phyloP scores from a whole-genome alignment of 83 land plant species.

The Picea mariana region DNA sequence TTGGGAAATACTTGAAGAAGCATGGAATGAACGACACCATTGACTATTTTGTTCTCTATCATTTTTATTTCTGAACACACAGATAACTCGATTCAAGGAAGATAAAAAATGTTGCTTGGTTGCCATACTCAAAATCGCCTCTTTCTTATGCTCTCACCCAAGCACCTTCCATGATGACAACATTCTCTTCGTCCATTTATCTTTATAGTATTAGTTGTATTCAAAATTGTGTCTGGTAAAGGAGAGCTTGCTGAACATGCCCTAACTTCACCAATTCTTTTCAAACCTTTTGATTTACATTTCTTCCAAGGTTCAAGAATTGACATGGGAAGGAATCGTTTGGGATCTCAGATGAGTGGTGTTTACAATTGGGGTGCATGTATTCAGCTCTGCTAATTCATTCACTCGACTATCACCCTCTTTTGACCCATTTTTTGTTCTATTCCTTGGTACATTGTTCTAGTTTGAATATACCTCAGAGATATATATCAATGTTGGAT shows the following conservation, averaged over 20 bases:
- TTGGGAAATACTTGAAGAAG: too few relatives aligned
- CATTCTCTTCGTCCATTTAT: background rate
- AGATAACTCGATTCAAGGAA: too few relatives aligned
- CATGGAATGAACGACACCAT: too few relatives aligned
- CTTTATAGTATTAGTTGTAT: background rate
- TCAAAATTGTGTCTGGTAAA: background rate
- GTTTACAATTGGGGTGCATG: constrained; percentile 36
- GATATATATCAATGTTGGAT: too few relatives aligned
- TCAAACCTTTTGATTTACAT: constrained; percentile 14
- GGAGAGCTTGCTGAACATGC: background rate
- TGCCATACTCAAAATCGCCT: too few relatives aligned
- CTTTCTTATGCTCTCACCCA: too few relatives aligned
- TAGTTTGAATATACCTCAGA: too few relatives aligned
- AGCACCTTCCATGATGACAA: too few relatives aligned
- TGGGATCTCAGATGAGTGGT: constrained; percentile 52
- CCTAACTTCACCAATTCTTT: background rate
- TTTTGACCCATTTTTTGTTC: background rate
- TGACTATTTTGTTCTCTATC: too few relatives aligned
- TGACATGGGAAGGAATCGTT: constrained; percentile 56
- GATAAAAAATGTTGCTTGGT: too few relatives aligned
- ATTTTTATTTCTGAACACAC: too few relatives aligned
- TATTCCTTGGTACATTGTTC: background rate
- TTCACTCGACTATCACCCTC: background rate
- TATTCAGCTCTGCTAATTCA: background rate
- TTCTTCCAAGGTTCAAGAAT: constrained; percentile 54